These are phyloP conservation scores for Yamadazyma akitaensis DNA, from an alignment of 805 yeast species.

Conservation along the genomic window DNA sequence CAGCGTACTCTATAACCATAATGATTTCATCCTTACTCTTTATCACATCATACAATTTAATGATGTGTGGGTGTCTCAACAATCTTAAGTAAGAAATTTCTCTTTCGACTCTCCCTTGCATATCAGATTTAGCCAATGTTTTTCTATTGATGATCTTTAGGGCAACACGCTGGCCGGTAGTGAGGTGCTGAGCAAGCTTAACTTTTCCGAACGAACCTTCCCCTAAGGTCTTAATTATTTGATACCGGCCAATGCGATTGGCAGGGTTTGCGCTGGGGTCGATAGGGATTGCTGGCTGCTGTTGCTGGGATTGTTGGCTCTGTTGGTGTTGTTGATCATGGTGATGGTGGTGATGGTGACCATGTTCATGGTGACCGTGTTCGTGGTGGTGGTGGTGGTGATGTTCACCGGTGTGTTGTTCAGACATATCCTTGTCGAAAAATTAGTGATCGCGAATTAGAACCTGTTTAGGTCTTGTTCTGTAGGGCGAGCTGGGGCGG, in stretches of 20 bases:
- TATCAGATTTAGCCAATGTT: slow-evolving; percentile 88
- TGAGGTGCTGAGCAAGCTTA: slow-evolving; percentile 82
- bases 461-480: slow-evolving; percentile 3
- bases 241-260: slow-evolving; percentile 81
- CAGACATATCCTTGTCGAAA: slow-evolving; percentile 7
- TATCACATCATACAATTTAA: slow-evolving; percentile 91
- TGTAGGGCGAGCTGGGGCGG: slow-evolving; percentile 1
- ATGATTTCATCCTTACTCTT: slow-evolving; percentile 93
- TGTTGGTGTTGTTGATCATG: slow-evolving; percentile 16
- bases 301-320: not conserved
- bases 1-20: slow-evolving; percentile 96
- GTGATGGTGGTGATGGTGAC: slow-evolving; percentile 12
- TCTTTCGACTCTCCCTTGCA: slow-evolving; percentile 95
- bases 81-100: slow-evolving; percentile 87
- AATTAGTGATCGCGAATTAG: not conserved
- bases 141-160: slow-evolving; percentile 88
- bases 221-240: slow-evolving; percentile 86
- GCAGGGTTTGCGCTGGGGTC: slow-evolving; percentile 32
- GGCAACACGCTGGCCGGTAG: slow-evolving; percentile 91
- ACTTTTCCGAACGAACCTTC: slow-evolving; percentile 98
- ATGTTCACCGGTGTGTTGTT: slow-evolving; percentile 1
- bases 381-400: slow-evolving; percentile 4
- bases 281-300: slow-evolving; percentile 9
- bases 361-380: not conserved
- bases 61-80: slow-evolving; percentile 92